phyloP scores from a whole-genome alignment of 2,329 filamentous ascomycete species.

The Aspergillus ustus region DNA sequence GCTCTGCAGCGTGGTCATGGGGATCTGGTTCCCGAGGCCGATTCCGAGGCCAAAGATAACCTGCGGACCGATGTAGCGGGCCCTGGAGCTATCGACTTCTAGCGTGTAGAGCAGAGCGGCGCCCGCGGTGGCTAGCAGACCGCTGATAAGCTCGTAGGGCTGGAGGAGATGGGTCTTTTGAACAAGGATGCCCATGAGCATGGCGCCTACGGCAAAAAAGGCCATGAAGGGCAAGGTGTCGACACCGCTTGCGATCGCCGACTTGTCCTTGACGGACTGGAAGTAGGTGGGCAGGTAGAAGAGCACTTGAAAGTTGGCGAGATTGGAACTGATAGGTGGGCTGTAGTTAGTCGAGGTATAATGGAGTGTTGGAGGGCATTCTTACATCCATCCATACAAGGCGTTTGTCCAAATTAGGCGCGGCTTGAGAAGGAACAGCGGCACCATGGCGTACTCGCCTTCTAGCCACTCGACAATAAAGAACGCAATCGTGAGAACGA shows the following conservation, averaged over 20 bases:
- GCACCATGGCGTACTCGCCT: not conserved
- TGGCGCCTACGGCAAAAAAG: constrained; percentile 32
- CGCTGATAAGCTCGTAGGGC: constrained; percentile 40
- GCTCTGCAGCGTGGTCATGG: constrained; percentile 39
- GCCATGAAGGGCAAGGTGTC: constrained; percentile 43
- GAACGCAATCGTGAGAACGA: not conserved
- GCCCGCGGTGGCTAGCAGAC: constrained; percentile 42
- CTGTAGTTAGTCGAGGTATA: too few species aligned
- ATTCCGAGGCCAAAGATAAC: constrained; percentile 40
- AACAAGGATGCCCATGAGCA: constrained; percentile 3
- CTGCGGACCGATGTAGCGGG: constrained; percentile 46
- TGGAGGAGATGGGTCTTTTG: constrained; percentile 43
- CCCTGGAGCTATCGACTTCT: constrained; percentile 33
- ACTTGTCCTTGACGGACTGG: constrained; percentile 51
- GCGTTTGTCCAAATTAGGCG: not conserved
- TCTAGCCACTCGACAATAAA: constrained; percentile 23
- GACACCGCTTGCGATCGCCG: constrained; percentile 50
- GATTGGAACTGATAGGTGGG: too few species aligned
- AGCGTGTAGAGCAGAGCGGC: constrained; percentile 49
- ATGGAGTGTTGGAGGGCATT: too few species aligned
- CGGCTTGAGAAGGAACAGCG: not conserved
- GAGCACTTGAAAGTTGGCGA: not conserved
- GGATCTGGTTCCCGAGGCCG: constrained; percentile 41
- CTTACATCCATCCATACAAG: too few species aligned
- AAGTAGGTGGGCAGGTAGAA: constrained; percentile 54